phyloP scores from a whole-genome alignment of 2,329 filamentous ascomycete species.

The Pestalotiopsis sp. region DNA sequence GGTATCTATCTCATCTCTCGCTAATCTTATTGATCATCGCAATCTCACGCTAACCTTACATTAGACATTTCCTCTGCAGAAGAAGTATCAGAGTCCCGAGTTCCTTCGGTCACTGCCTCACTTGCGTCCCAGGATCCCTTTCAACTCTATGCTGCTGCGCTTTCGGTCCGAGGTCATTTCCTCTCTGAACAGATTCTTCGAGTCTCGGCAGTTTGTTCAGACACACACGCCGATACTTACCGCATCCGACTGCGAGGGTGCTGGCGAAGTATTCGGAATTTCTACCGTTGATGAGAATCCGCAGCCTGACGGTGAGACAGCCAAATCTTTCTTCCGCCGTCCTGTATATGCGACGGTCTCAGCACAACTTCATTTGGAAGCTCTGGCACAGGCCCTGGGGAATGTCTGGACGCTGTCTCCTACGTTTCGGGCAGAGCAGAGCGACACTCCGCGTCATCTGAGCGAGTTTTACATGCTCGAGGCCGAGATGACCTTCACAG shows the following conservation, averaged over 20 bases:
- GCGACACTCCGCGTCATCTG: conserved; percentile 89
- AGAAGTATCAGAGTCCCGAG: conserved; percentile 91
- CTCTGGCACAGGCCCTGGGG: conserved; percentile 82
- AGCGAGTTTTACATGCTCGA: conserved; percentile 99
- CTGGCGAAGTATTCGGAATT: conserved; percentile 88
- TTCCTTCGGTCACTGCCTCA: conserved; percentile 89
- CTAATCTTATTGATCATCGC: conserved; percentile 16
- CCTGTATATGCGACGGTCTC: conserved; percentile 97
- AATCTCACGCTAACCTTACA: conserved; percentile 3
- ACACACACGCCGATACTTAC: conserved; percentile 94
- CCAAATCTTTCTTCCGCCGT: conserved; percentile 73
- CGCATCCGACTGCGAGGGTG: conserved; percentile 95
- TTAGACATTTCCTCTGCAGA: conserved; percentile 90
- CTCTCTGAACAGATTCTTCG: conserved; percentile 76
- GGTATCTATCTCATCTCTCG: conserved; percentile 47
- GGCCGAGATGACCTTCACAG: conserved; percentile 81
- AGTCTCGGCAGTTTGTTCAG: conserved; percentile 71
- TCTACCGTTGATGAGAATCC: conserved; percentile 39
- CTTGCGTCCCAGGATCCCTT: conserved; percentile 77
- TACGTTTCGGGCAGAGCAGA: conserved; percentile 90
- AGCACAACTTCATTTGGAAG: conserved; percentile 91
- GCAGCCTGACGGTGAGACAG: conserved; percentile 36
- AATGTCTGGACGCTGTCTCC: conserved; percentile 94
- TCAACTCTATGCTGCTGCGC: conserved; percentile 79
- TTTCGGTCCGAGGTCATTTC: conserved; percentile 81